phyloP scores from a whole-genome alignment of 345 rosid genomes.

The Theobroma cacao region DNA sequence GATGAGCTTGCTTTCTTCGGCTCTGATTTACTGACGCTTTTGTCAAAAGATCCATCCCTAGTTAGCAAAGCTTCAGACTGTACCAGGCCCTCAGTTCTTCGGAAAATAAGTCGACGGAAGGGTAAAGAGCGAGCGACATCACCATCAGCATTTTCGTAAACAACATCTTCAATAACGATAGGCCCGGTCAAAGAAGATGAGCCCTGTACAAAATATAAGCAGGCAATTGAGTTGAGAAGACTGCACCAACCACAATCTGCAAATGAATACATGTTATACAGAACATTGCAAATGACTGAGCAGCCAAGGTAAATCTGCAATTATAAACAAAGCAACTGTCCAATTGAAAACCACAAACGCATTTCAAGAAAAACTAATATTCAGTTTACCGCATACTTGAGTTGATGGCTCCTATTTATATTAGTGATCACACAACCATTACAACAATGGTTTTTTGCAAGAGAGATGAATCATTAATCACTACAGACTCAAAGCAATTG shows the following conservation, averaged over 20 bases:
- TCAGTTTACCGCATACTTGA: not conserved
- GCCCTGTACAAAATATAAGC: conserved; percentile 39
- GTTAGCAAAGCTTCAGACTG: conserved; percentile 91
- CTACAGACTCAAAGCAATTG: not conserved
- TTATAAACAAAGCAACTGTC: not conserved
- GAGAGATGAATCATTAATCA: conserved; percentile 1
- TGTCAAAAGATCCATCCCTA: conserved; percentile 34
- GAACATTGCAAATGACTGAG: not conserved
- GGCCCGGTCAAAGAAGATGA: conserved; percentile 69
- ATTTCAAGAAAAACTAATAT: no score
- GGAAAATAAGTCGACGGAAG: conserved; percentile 87
- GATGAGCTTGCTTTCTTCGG: conserved; percentile 35
- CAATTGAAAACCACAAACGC: no score
- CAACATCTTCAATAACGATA: conserved; percentile 79
- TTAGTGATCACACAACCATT: not conserved
- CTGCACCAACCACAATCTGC: not conserved
- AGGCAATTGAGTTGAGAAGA: not conserved
- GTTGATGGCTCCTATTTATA: not conserved
- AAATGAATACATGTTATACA: not conserved
- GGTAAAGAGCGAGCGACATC: conserved; percentile 37
- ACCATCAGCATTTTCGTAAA: conserved; percentile 58
- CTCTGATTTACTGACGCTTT: conserved; percentile 29
- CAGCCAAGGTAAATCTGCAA: not conserved
- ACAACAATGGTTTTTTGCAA: not conserved
- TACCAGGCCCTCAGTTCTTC: conserved; percentile 70